These are phyloP conservation scores for Euphorbia schlechtendalii DNA, from an alignment of 441 rosid genomes.

Conservation along the genomic window DNA sequence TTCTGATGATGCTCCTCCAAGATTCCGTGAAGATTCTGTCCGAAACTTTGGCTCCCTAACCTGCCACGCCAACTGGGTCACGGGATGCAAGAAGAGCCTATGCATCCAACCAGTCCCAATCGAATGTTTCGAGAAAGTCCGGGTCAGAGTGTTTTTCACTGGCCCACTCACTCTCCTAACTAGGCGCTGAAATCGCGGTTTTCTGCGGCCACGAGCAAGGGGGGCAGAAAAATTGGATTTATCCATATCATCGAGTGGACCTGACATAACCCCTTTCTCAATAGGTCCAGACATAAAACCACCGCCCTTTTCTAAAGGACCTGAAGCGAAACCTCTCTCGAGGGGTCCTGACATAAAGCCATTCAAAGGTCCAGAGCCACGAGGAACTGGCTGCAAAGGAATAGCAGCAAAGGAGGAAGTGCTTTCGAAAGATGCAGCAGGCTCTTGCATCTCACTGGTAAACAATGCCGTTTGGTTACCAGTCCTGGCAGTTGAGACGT, in stretches of 20 bases:
- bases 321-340: constrained; percentile 85
- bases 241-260: constrained; percentile 78
- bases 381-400: constrained; percentile 88
- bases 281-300: constrained; percentile 97
- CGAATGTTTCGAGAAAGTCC: constrained; percentile 76
- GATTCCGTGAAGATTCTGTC: constrained; percentile 46
- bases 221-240: constrained; percentile 90
- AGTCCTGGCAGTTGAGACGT: constrained; percentile 90
- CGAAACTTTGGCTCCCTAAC: constrained; percentile 61
- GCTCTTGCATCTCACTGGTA: constrained; percentile 68
- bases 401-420: constrained; percentile 88
- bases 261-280: constrained; percentile 91
- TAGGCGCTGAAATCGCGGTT: constrained; percentile 56
- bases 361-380: constrained; percentile 79
- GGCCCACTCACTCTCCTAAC: constrained; percentile 94
- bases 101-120: constrained; percentile 73
- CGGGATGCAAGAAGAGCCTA: constrained; percentile 67
- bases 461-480: constrained; percentile 69
- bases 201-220: constrained; percentile 54
- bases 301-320: constrained; percentile 74
- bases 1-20: constrained; percentile 53
- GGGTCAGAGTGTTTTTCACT: constrained; percentile 61
- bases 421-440: constrained; percentile 93
- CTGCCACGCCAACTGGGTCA: constrained; percentile 63
- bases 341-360: constrained; percentile 93